phyloP scores from a whole-genome alignment of 768 basidiomycete species.

The Kwoniella bestiolae region DNA sequence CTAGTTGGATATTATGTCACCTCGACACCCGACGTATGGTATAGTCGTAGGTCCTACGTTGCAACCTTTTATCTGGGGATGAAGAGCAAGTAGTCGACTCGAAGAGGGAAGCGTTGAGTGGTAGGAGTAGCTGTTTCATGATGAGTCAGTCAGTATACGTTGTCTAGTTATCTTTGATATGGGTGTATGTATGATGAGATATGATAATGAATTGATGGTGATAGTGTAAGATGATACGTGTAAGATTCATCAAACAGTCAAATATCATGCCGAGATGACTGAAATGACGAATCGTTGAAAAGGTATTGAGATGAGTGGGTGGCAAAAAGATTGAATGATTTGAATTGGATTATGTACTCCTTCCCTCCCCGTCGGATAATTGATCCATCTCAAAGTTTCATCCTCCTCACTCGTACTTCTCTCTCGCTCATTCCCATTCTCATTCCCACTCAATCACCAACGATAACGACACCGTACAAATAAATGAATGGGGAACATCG shows the following conservation, averaged over 20 bases:
- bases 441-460: background rate
- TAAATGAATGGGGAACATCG: background rate
- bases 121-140: background rate
- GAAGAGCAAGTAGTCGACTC: background rate
- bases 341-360: background rate
- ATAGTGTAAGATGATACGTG: background rate
- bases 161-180: background rate
- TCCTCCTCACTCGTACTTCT: background rate
- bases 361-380: background rate
- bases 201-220: background rate
- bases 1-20: too few relatives aligned
- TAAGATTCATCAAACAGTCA: background rate
- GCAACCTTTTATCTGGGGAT: background rate
- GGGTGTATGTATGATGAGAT: background rate
- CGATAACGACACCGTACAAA: background rate
- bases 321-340: background rate
- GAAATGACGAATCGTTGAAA: background rate
- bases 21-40: too few relatives aligned
- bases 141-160: conserved; percentile 2
- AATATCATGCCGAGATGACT: background rate
- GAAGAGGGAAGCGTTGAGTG: background rate
- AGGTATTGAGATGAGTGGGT: background rate
- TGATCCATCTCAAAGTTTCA: background rate
- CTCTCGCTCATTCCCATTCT: background rate
- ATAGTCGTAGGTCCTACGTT: too few relatives aligned